Conservation (phyloP, 331 rosid genomes). For the Arachis monticola region DNA sequence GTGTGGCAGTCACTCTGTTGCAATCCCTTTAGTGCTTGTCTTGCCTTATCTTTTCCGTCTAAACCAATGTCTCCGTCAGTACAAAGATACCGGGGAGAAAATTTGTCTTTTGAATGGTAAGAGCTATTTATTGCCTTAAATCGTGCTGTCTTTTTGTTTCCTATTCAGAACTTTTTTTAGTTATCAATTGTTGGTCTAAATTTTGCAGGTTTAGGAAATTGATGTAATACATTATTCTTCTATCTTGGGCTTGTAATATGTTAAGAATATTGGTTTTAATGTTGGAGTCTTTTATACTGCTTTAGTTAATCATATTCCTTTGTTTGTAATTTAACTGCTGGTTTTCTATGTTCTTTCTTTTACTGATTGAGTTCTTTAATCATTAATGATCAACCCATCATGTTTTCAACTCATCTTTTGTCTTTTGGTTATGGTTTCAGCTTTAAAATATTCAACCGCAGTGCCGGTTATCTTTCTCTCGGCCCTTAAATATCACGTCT, state of each 20-base stretch:
- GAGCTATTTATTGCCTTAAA: constrained; percentile 26
- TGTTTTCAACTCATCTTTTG: constrained; percentile 1
- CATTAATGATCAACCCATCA: constrained; percentile 11
- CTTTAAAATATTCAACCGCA: constrained; percentile 88
- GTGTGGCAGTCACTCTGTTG: constrained; percentile 63
- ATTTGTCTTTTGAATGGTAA: constrained; percentile 84
- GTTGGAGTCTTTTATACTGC: constrained; percentile 9
- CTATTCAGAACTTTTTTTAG: constrained; percentile 16
- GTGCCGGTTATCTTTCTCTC: constrained; percentile 95
- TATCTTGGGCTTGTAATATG: neutral
- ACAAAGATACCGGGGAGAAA: constrained; percentile 92
- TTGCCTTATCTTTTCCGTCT: constrained; percentile 96
- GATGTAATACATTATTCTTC: constrained; percentile 11
- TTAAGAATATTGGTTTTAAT: neutral
- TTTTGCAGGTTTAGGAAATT: constrained; percentile 30
- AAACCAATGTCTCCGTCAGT: constrained; percentile 95
- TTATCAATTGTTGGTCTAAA: neutral
- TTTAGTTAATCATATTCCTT: constrained; percentile 1
- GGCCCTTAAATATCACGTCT: constrained; percentile 89
- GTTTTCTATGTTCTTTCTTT: neutral
- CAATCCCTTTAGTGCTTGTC: constrained; percentile 91
- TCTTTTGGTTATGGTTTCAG: constrained; percentile 62
- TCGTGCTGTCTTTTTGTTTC: neutral
- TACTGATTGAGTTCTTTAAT: constrained; percentile 1
- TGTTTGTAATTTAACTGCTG: constrained; percentile 1